A percentile compares a stretch with the other conserved stretches of the same genome.
Evolutionary conservation across 345 rosid genomes (phyloP).

Genomic region (Citrus inodora): DNA sequence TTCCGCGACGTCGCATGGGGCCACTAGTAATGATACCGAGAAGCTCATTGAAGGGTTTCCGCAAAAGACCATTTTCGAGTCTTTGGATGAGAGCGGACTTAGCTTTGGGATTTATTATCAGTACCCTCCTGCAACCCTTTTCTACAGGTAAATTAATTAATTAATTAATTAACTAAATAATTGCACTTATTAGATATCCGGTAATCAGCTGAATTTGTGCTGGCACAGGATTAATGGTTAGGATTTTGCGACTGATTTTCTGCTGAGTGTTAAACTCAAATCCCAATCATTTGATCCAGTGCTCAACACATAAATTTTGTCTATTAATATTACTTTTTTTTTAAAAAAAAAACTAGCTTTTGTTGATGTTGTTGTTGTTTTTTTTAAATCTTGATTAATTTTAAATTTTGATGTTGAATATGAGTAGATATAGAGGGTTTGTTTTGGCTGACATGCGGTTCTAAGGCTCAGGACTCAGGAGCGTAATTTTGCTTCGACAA

Average conservation of each 20-base stretch:
- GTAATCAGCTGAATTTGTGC: too few species aligned
- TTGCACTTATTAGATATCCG: too few species aligned
- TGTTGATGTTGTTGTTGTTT: too few species aligned
- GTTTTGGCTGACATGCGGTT: not conserved
- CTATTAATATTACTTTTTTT: too few species aligned
- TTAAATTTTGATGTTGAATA: not conserved
- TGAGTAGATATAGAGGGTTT: not conserved
- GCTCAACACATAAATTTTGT: too few species aligned
- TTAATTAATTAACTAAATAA: too few species aligned
- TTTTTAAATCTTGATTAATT: too few species aligned
- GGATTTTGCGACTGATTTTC: too few species aligned
- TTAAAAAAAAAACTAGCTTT: too few species aligned
- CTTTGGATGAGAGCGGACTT: constrained; percentile 50
- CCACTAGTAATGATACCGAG: constrained; percentile 40
- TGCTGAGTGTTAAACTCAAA: too few species aligned
- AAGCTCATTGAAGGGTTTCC: constrained; percentile 51
- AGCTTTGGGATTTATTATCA: constrained; percentile 58
- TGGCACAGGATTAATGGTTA: too few species aligned
- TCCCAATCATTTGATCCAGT: too few species aligned
- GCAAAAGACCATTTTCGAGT: constrained; percentile 62
- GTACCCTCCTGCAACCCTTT: constrained; percentile 47
- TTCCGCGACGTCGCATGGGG: constrained; percentile 63
- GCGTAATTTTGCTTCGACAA: not conserved
- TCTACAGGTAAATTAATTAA: constrained; percentile 39
- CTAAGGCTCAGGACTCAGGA: not conserved